These are phyloP conservation scores for Penicillium tannophilum DNA, from an alignment of 495 filamentous ascomycete genomes.

Conservation along the genomic window DNA sequence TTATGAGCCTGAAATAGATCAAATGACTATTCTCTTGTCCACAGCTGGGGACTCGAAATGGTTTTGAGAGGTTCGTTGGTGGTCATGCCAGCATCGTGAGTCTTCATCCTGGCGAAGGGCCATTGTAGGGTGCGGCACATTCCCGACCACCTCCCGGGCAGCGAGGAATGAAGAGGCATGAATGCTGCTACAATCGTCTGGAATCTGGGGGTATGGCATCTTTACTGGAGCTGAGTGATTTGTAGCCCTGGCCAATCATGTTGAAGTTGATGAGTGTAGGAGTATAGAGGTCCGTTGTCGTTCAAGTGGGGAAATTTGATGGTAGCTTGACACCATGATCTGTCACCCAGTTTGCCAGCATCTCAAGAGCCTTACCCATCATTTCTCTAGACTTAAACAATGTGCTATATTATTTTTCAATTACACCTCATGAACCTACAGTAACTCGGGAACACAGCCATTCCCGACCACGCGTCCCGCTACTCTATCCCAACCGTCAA, in stretches of 20 bases:
- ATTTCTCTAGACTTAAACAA: too few species aligned
- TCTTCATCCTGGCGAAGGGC: conserved; percentile 7
- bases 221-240: not conserved
- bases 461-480: conserved; percentile 36
- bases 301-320: not conserved
- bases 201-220: conserved; percentile 15
- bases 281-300: conserved; percentile 4
- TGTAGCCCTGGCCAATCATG: not conserved
- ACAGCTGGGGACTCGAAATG: not conserved
- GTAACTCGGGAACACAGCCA: conserved; percentile 10
- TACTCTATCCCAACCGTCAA: not conserved
- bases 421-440: not conserved
- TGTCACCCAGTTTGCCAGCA: too few species aligned
- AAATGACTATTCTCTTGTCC: not conserved
- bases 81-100: conserved; percentile 2
- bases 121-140: conserved; percentile 22
- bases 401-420: not conserved
- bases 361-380: too few species aligned
- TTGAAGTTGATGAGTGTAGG: not conserved
- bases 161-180: conserved; percentile 29
- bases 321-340: too few species aligned
- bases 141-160: conserved; percentile 21
- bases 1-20: not conserved
- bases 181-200: conserved; percentile 24
- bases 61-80: not conserved